Base-by-base conservation (phyloP, 805 yeast genomes). In the Cyberlindnera americana region DNA sequence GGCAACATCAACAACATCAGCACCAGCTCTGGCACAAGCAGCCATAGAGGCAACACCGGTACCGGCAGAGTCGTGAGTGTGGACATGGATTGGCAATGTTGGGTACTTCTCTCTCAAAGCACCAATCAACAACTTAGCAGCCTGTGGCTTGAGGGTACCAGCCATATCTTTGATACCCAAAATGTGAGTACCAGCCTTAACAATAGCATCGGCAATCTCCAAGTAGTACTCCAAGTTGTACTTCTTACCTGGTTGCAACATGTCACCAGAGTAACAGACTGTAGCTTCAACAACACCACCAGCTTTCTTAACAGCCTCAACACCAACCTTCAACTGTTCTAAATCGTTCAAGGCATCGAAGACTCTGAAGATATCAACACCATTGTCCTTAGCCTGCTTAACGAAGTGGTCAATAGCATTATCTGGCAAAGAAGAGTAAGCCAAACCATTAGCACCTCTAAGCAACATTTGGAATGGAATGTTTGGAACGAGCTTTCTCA, bases 101-200 rank as follows among this genome's bases (percentile, higher is more conserved):
- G 99, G 99, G 67, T 85, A 87, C 66, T 77, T 81, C 46, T 75
- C 78, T 69, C 99, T 81, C 54, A 93, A 78, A 21, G 86, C 70
- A 45, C 90, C 78, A 54, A 93, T 77, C 61, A 93, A 78, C 39
- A 81, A 52, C 35, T 73, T 78, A 32, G 99, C 99, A 46, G 99
- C 99, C 45, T 78, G 71, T 46, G 99, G 99, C 67, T 91, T 90
- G 71, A 93, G 66, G 50, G 98, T 91, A 72, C 99, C 99, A 43
- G 99, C 99, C 99, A 93, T 93, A 70, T 93, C 99, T 70, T 93
- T 93, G 62, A 93, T 93, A 69, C 98, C 99, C 54, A 93, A 73
- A 57, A 93, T 76, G 66, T 93, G 99, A 37, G 98, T 91, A 56
- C 99, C 99, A 87, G 90, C 81, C 46, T 69, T 72, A 44, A 93